These are phyloP conservation scores for Cyberlindnera xylosilytica DNA, from an alignment of 805 yeast species.

Conservation along the genomic window DNA sequence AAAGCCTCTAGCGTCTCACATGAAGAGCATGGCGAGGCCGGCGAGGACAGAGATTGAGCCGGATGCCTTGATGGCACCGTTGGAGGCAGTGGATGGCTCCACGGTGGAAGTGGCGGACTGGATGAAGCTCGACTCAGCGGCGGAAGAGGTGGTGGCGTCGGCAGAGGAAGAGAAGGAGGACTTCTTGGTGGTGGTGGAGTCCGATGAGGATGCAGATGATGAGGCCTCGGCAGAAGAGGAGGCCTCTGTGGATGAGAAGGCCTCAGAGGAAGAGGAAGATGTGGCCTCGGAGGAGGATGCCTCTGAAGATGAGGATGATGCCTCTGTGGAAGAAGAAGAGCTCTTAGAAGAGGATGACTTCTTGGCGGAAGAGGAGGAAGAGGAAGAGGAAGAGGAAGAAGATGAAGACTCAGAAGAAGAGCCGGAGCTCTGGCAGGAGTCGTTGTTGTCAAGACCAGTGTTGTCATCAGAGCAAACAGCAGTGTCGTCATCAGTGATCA, in stretches of 20 bases:
- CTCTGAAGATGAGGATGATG: neutral
- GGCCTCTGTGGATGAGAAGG: neutral
- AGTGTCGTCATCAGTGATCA: slow-evolving; percentile 60
- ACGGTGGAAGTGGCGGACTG: slow-evolving; percentile 3
- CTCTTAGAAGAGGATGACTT: slow-evolving; percentile 2
- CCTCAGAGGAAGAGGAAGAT: slow-evolving; percentile 1
- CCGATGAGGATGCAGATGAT: neutral
- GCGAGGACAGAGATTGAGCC: too few species aligned
- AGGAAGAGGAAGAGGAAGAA: slow-evolving; percentile 5
- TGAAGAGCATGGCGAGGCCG: too few species aligned
- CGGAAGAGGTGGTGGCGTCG: neutral
- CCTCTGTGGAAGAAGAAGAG: slow-evolving; percentile 5
- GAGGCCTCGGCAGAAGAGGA: slow-evolving; percentile 2
- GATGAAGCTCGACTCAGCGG: slow-evolving; percentile 6
- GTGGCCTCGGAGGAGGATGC: neutral
- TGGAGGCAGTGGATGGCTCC: too few species aligned
- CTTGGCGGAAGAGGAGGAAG: slow-evolving; percentile 6
- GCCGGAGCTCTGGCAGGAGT: slow-evolving; percentile 41
- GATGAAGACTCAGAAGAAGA: slow-evolving; percentile 15
- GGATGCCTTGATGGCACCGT: too few species aligned
- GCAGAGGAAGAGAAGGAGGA: slow-evolving; percentile 1
- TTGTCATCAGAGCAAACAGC: slow-evolving; percentile 42
- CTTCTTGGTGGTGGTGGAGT: neutral
- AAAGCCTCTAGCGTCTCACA: too few species aligned
- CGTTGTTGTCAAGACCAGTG: slow-evolving; percentile 56